phyloP scores from a whole-genome alignment of 768 basidiomycete genomes.

The Neoboletus brunneissimus region DNA sequence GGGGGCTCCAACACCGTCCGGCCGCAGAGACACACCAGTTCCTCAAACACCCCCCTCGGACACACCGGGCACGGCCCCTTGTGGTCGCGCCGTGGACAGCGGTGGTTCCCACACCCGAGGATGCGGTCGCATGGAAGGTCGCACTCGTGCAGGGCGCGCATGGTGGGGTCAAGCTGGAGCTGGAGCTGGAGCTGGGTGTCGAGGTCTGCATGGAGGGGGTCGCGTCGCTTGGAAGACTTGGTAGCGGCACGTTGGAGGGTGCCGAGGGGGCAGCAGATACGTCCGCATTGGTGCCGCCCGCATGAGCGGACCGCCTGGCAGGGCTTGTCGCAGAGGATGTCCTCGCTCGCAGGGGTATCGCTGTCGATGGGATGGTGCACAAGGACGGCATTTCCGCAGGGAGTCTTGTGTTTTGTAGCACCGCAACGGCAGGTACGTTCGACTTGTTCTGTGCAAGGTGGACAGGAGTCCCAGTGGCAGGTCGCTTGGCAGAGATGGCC shows the following conservation, averaged over 20 bases:
- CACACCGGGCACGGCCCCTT: constrained; percentile 79
- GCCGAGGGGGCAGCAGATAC: constrained; percentile 86
- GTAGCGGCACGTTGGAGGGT: constrained; percentile 50
- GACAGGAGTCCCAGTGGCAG: constrained; percentile 81
- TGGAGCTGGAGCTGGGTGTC: constrained; percentile 34
- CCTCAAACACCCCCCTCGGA: constrained; percentile 87
- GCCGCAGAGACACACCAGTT: constrained; percentile 83
- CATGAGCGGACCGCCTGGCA: constrained; percentile 80
- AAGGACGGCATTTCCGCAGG: constrained; percentile 42
- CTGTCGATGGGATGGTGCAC: constrained; percentile 6
- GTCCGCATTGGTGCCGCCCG: constrained; percentile 80
- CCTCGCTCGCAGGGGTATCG: constrained; percentile 46
- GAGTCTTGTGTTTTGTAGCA: constrained; percentile 47
- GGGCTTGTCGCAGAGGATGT: constrained; percentile 76
- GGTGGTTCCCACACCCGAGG: constrained; percentile 74
- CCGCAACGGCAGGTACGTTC: constrained; percentile 88
- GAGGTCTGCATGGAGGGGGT: constrained; percentile 8
- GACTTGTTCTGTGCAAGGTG: constrained; percentile 69
- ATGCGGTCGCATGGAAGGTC: constrained; percentile 75
- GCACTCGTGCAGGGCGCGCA: constrained; percentile 77
- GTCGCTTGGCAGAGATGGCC: constrained; percentile 64
- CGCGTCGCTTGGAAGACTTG: constrained; percentile 47
- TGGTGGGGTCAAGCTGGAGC: constrained; percentile 44
- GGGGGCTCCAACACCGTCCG: constrained; percentile 88
- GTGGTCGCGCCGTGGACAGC: constrained; percentile 80